Evolutionary conservation across 2,329 filamentous ascomycete species (phyloP).

Genomic region (Talaromyces albobiverticillius): DNA sequence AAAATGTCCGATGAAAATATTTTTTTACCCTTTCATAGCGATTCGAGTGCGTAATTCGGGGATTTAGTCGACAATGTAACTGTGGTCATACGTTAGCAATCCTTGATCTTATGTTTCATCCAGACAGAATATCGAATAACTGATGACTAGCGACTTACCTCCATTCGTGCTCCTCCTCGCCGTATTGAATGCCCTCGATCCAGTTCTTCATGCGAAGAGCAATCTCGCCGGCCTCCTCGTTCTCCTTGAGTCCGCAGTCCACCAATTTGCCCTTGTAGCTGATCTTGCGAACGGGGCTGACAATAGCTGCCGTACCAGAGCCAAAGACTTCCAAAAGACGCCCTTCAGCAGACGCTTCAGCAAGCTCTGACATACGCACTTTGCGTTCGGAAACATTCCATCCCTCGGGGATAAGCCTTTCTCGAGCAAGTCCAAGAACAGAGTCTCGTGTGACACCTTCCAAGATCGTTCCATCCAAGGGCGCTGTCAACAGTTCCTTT

Average conservation of each 20-base stretch:
- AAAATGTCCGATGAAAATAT: too few relatives aligned
- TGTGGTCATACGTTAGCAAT: neutral
- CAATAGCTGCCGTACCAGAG: slow-evolving; percentile 88
- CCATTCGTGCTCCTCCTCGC: slow-evolving; percentile 89
- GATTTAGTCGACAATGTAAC: slow-evolving; percentile 9
- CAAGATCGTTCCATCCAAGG: slow-evolving; percentile 92
- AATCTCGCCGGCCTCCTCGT: slow-evolving; percentile 83
- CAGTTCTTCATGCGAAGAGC: slow-evolving; percentile 87
- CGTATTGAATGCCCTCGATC: slow-evolving; percentile 95
- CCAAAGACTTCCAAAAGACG: slow-evolving; percentile 91
- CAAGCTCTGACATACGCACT: slow-evolving; percentile 84
- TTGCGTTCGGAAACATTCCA: slow-evolving; percentile 89
- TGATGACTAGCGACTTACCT: too few relatives aligned
- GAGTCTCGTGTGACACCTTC: slow-evolving; percentile 94
- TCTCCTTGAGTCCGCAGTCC: slow-evolving; percentile 75
- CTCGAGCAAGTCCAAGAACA: slow-evolving; percentile 78
- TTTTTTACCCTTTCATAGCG: too few relatives aligned
- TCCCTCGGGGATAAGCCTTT: slow-evolving; percentile 77
- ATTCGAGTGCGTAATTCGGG: too few relatives aligned
- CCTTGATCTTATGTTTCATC: neutral
- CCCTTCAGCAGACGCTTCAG: slow-evolving; percentile 77
- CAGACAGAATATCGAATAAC: neutral
- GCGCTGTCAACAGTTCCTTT: slow-evolving; percentile 91
- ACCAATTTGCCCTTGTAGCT: slow-evolving; percentile 81
- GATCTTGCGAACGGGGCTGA: slow-evolving; percentile 85